A percentile compares a stretch with the other conserved stretches of the same genome.
Evolutionary conservation across 2,329 filamentous ascomycete genomes (phyloP).

Genomic region (Fusarium oxysporum): DNA sequence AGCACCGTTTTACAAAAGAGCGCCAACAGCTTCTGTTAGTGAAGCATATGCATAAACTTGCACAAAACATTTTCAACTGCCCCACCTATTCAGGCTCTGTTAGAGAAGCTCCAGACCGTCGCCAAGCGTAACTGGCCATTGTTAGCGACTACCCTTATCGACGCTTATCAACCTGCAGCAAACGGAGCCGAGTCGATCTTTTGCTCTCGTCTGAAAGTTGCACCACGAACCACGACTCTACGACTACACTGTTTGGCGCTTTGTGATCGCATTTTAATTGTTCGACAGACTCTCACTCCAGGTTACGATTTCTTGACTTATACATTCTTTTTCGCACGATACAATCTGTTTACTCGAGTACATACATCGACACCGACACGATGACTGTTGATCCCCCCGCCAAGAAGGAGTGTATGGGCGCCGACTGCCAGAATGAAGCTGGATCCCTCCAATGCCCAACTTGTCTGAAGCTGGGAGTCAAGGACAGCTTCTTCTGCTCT

Average conservation of each 20-base stretch:
- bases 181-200: constrained; percentile 33
- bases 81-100: background rate
- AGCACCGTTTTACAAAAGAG: constrained; percentile 9
- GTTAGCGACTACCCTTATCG: constrained; percentile 32
- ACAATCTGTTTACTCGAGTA: background rate
- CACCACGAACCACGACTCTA: constrained; percentile 27
- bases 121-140: constrained; percentile 8
- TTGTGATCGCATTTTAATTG: constrained; percentile 6
- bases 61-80: constrained; percentile 4
- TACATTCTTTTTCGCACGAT: background rate
- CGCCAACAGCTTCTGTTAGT: background rate
- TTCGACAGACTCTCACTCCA: background rate
- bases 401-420: constrained; percentile 80
- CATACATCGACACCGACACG: constrained; percentile 39
- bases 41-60: constrained; percentile 4
- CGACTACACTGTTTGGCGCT: constrained; percentile 8
- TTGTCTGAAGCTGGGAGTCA: constrained; percentile 87
- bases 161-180: constrained; percentile 29
- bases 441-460: constrained; percentile 92
- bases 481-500: constrained; percentile 96
- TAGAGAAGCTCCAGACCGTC: constrained; percentile 2
- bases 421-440: constrained; percentile 88
- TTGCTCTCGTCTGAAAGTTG: constrained; percentile 40
- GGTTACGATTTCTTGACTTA: background rate
- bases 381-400: constrained; percentile 63